A percentile compares a stretch with the other conserved stretches of the same genome.
Evolutionary conservation across 371 early-diverging fungal species (phyloP).

Genomic region (Mortierella sp.): DNA sequence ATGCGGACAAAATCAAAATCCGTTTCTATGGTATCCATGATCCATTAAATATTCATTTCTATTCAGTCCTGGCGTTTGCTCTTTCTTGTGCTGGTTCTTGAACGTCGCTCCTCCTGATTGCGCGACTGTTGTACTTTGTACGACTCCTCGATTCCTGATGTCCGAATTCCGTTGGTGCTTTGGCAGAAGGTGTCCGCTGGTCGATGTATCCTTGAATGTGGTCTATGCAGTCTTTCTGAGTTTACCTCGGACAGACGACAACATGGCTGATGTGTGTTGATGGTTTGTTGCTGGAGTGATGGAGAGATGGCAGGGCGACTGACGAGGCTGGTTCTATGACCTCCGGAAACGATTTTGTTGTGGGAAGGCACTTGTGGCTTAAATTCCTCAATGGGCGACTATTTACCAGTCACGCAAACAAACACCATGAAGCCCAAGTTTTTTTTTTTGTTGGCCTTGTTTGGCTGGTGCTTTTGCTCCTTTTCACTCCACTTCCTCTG

Average conservation of each 20-base stretch:
- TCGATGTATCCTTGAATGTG: not conserved
- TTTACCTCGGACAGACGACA: conserved; percentile 32
- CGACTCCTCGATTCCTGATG: not conserved
- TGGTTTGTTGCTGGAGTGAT: conserved; percentile 1
- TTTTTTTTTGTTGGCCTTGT: not conserved
- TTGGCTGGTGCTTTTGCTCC: not conserved
- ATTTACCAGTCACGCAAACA: conserved; percentile 15
- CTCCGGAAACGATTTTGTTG: conserved; percentile 15
- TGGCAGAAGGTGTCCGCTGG: not conserved
- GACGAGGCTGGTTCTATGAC: not conserved
- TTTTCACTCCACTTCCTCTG: not conserved
- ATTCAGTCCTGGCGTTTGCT: not conserved
- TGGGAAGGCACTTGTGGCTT: not conserved
- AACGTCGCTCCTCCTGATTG: not conserved
- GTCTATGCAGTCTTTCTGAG: not conserved
- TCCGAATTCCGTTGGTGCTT: not conserved
- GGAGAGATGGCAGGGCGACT: not conserved
- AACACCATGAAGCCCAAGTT: not conserved
- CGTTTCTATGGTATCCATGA: not conserved
- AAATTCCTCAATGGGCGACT: not conserved
- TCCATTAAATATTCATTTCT: not conserved
- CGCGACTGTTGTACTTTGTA: not conserved
- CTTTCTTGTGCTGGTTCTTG: not conserved
- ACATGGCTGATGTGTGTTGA: conserved; percentile 12
- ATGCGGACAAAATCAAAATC: not conserved